These are phyloP conservation scores for Zelopaecilomyces penicillatus DNA, from an alignment of 2,329 filamentous ascomycete genomes.

Conservation along the genomic window DNA sequence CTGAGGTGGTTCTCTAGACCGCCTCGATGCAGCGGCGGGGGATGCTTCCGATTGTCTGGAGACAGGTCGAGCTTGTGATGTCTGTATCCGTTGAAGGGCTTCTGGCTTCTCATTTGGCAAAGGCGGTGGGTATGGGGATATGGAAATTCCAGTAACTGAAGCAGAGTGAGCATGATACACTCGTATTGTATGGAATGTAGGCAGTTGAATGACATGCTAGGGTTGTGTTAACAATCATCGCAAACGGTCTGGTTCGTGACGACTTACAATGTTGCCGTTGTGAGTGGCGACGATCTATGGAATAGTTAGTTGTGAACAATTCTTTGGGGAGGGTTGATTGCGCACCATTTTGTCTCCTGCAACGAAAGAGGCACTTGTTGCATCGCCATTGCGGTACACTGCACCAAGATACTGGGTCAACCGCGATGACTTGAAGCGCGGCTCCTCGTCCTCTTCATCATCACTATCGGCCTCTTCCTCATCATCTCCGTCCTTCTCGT, in stretches of 20 bases:
- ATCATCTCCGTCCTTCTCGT: constrained; percentile 39
- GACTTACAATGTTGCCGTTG: constrained; percentile 85
- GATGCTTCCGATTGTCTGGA: constrained; percentile 30
- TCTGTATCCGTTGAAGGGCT: constrained; percentile 27
- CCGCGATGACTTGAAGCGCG: constrained; percentile 84
- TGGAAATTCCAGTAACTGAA: constrained; percentile 80
- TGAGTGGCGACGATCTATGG: constrained; percentile 81
- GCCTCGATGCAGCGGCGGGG: constrained; percentile 43
- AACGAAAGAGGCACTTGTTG: constrained; percentile 82
- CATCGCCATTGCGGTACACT: constrained; percentile 90
- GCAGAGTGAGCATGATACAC: constrained; percentile 90
- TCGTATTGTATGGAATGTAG: constrained; percentile 70
- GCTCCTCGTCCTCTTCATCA: constrained; percentile 87
- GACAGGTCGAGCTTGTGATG: constrained; percentile 21
- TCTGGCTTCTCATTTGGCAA: constrained; percentile 38
- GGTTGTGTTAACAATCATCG: constrained; percentile 17
- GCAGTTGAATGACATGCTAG: constrained; percentile 78
- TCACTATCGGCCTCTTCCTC: constrained; percentile 62
- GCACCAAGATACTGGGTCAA: constrained; percentile 71
- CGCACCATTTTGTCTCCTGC: constrained; percentile 93
- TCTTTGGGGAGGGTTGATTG: neutral
- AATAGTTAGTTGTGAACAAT: constrained; percentile 22
- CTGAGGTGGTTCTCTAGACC: constrained; percentile 40
- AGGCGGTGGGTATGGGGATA: constrained; percentile 71
- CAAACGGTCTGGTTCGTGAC: too few species aligned